A percentile compares a stretch with the other conserved stretches of the same genome.
phyloP scores from a whole-genome alignment of 257 asterid genomes.

The Plantago elongata region DNA sequence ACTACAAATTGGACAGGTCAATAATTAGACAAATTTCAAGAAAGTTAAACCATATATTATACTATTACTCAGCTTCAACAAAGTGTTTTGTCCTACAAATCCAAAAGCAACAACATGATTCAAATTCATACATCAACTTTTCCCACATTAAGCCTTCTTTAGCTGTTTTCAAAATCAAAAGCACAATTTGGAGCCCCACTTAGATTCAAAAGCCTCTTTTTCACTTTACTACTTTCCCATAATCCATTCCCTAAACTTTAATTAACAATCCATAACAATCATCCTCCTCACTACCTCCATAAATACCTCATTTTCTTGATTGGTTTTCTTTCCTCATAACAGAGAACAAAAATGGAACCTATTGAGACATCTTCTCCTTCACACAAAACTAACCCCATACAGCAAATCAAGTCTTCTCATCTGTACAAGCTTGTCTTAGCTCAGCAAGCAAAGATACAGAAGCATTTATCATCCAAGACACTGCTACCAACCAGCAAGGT shows the following conservation, averaged over 20 bases:
- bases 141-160: conserved; percentile 31
- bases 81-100: conserved; percentile 1
- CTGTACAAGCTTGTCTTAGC: conserved; percentile 30
- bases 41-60: too few relatives aligned
- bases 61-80: conserved; percentile 15
- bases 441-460: conserved; percentile 29
- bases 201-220: conserved; percentile 42
- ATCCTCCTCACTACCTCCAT: conserved; percentile 15
- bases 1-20: too few relatives aligned
- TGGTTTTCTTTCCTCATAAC: conserved; percentile 7
- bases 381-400: conserved; percentile 26
- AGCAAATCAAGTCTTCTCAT: conserved; percentile 34
- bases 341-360: conserved; percentile 31
- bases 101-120: conserved; percentile 29
- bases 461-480: too few relatives aligned
- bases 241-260: conserved; percentile 35
- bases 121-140: conserved; percentile 38
- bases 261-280: conserved; percentile 26
- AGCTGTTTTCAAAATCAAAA: conserved; percentile 16
- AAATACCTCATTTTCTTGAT: conserved; percentile 22
- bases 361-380: conserved; percentile 33
- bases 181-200: conserved; percentile 37
- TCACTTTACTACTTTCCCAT: conserved; percentile 27
- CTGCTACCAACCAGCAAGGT: too few relatives aligned
- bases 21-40: too few relatives aligned